Conservation (phyloP, 345 rosid species). For the Salix dunnii region DNA sequence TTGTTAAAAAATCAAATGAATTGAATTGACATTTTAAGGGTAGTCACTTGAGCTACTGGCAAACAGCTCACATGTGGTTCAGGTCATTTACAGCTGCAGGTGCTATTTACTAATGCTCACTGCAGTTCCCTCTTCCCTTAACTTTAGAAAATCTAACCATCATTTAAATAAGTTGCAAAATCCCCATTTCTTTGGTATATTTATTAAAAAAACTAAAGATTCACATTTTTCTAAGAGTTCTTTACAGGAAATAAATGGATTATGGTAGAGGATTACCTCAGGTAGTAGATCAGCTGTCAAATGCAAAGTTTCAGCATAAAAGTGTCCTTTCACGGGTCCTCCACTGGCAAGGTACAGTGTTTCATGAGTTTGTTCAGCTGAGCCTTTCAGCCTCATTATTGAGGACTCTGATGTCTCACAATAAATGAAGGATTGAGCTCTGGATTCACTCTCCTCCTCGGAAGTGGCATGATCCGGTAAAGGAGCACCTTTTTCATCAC, state of each 20-base stretch:
- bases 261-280: constrained; percentile 39
- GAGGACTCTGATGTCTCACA: constrained; percentile 36
- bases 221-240: background rate
- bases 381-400: constrained; percentile 25
- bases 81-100: background rate
- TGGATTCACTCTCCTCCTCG: constrained; percentile 30
- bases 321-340: constrained; percentile 27
- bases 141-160: background rate
- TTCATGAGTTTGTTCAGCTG: constrained; percentile 31
- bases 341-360: constrained; percentile 32
- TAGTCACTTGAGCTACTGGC: background rate
- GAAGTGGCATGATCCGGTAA: constrained; percentile 20
- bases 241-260: background rate
- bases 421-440: constrained; percentile 25
- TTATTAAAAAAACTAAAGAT: background rate
- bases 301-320: constrained; percentile 22
- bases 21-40: background rate
- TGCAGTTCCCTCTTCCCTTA: constrained; percentile 11
- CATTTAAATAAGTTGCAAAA: constrained; percentile 2
- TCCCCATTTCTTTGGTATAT: background rate
- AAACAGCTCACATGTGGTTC: background rate
- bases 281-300: constrained; percentile 17
- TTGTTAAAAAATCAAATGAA: background rate
- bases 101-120: background rate
- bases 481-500: constrained; percentile 29